A percentile compares a stretch with the other conserved stretches of the same genome.
Conservation (phyloP, 306 rosid genomes). For the Corylus americana region DNA sequence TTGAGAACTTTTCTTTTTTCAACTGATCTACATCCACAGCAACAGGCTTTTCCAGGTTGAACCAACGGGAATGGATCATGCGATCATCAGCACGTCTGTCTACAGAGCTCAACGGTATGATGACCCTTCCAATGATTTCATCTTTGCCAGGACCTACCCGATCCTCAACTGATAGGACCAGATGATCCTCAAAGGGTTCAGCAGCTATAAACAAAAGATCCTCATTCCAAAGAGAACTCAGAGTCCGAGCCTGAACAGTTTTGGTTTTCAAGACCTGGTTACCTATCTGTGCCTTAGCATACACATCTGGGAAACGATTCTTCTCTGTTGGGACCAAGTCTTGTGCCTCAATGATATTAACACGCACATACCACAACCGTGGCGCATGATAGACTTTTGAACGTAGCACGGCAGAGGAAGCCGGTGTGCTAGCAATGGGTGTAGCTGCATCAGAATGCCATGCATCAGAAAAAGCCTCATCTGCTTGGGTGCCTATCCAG, state of each 20-base stretch:
- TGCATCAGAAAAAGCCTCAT: slow-evolving; percentile 84
- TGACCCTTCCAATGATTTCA: slow-evolving; percentile 45
- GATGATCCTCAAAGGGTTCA: slow-evolving; percentile 53
- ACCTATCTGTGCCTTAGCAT: slow-evolving; percentile 48
- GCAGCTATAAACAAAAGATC: slow-evolving; percentile 51
- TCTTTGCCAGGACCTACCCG: slow-evolving; percentile 48
- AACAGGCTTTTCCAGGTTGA: slow-evolving; percentile 46
- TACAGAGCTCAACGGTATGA: slow-evolving; percentile 29
- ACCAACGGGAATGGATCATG: slow-evolving; percentile 46
- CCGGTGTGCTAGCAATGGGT: slow-evolving; percentile 48
- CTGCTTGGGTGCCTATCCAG: slow-evolving; percentile 96
- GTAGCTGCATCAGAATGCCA: slow-evolving; percentile 86
- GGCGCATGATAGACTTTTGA: slow-evolving; percentile 75
- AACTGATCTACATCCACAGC: slow-evolving; percentile 43
- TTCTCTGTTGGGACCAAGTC: slow-evolving; percentile 46
- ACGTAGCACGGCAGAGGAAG: slow-evolving; percentile 43
- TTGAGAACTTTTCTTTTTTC: slow-evolving; percentile 47
- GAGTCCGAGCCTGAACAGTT: slow-evolving; percentile 41
- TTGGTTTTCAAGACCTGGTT: slow-evolving; percentile 51
- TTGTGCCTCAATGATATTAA: slow-evolving; percentile 54
- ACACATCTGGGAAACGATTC: slow-evolving; percentile 44
- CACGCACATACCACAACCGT: slow-evolving; percentile 74
- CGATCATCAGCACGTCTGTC: slow-evolving; percentile 45
- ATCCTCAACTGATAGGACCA: slow-evolving; percentile 47
- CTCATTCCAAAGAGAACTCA: slow-evolving; percentile 46